Percentiles rank a stretch among this genome's conserved stretches.
Evolutionary conservation across 768 basidiomycete genomes (phyloP).

Genomic region (Mycena leptocephala): DNA sequence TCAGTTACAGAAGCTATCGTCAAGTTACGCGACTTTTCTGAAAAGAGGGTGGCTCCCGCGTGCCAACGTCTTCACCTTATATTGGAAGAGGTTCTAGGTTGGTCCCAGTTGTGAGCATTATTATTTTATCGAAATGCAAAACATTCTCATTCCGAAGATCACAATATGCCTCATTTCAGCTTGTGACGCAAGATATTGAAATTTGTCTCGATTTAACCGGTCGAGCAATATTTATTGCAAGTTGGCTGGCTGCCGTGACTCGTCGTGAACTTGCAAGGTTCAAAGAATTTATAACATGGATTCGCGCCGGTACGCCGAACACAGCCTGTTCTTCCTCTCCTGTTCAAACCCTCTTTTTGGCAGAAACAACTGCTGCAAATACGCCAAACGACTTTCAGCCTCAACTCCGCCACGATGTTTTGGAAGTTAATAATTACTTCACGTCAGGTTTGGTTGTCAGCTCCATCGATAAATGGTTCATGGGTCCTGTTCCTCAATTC

Average conservation of each 20-base stretch:
- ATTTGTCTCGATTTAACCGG: constrained; percentile 68
- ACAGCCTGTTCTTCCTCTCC: constrained; percentile 16
- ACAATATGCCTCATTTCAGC: constrained; percentile 69
- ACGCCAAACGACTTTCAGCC: constrained; percentile 66
- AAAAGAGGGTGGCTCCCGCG: constrained; percentile 80
- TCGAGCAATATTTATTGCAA: constrained; percentile 74
- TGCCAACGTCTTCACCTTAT: constrained; percentile 85
- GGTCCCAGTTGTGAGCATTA: constrained; percentile 76
- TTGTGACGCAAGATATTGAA: constrained; percentile 66
- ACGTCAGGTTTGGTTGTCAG: constrained; percentile 79
- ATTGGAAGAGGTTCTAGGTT: constrained; percentile 85
- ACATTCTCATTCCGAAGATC: constrained; percentile 60
- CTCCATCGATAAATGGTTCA: constrained; percentile 87
- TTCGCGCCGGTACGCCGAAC: constrained; percentile 74
- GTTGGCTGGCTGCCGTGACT: constrained; percentile 79
- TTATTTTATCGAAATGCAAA: constrained; percentile 4
- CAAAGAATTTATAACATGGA: constrained; percentile 85
- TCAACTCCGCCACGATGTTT: constrained; percentile 76
- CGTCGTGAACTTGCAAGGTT: constrained; percentile 81
- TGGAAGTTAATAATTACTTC: constrained; percentile 88
- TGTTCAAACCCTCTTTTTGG: constrained; percentile 31
- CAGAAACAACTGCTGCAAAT: constrained; percentile 69
- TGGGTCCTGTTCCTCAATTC: constrained; percentile 72
- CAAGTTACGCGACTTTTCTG: constrained; percentile 82
- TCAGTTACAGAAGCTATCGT: constrained; percentile 79